phyloP scores from a whole-genome alignment of 2,329 filamentous ascomycete genomes.

The Colletotrichum destructivum region DNA sequence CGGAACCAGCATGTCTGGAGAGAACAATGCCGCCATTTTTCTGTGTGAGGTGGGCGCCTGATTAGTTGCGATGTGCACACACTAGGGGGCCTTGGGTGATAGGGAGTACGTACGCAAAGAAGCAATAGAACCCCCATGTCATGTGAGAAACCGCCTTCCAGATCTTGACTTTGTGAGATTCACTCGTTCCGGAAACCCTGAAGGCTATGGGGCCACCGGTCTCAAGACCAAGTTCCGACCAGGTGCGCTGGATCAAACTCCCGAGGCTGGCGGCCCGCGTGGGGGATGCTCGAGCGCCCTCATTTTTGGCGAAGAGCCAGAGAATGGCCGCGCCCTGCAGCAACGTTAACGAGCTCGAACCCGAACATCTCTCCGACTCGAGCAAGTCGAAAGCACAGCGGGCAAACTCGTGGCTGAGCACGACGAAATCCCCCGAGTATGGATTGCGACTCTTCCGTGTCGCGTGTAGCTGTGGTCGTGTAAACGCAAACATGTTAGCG shows the following conservation, averaged over 20 bases:
- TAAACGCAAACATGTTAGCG: background rate
- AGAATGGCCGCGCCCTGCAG: slow-evolving; percentile 44
- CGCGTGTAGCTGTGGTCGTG: slow-evolving; percentile 17
- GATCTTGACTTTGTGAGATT: background rate
- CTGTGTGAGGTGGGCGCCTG: background rate
- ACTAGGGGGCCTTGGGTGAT: background rate
- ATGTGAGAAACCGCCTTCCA: slow-evolving; percentile 41
- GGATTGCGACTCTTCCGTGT: background rate
- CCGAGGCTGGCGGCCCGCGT: background rate
- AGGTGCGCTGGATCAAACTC: background rate
- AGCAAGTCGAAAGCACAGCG: slow-evolving; percentile 25
- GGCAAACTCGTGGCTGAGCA: slow-evolving; percentile 6
- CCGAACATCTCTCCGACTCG: background rate
- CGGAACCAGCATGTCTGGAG: background rate
- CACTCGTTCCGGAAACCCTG: background rate
- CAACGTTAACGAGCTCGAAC: slow-evolving; percentile 33
- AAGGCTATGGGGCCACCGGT: background rate
- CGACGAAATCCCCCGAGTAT: background rate
- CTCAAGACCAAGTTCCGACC: slow-evolving; percentile 10
- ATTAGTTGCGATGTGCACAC: background rate
- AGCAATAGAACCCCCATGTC: slow-evolving; percentile 45
- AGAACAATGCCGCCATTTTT: slow-evolving; percentile 1
- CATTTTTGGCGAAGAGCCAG: slow-evolving; percentile 24
- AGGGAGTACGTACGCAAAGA: slow-evolving; percentile 43
- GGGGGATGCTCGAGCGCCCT: background rate